Evolutionary conservation across 805 yeast species (phyloP).

Genomic region (Sugiyamaella americana): DNA sequence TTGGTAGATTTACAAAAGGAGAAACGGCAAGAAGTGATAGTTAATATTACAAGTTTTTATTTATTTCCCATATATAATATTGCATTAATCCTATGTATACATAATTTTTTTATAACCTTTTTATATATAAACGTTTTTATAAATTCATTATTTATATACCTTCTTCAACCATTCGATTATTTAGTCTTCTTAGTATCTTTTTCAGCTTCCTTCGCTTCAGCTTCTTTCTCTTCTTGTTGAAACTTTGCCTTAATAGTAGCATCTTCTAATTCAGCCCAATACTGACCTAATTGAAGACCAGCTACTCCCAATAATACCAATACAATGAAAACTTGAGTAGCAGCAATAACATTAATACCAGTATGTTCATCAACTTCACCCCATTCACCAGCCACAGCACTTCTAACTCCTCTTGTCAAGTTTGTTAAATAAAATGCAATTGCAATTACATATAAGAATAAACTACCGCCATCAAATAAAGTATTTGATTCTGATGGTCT

Average conservation of each 20-base stretch:
- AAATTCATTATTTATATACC: constrained; percentile 1
- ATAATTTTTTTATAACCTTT: too few species aligned
- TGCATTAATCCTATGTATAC: too few species aligned
- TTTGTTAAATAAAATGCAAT: constrained; percentile 80
- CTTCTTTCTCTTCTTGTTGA: constrained; percentile 1
- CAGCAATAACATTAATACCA: constrained; percentile 88
- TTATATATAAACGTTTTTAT: too few species aligned
- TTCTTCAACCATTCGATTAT: background rate
- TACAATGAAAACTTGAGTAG: constrained; percentile 72
- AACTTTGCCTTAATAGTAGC: constrained; percentile 10
- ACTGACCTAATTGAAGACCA: constrained; percentile 79
- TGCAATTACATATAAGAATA: constrained; percentile 65
- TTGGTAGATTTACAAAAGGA: background rate
- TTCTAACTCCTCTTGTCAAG: constrained; percentile 69
- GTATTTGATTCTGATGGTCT: constrained; percentile 82
- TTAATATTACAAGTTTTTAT: background rate
- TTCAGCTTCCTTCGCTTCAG: constrained; percentile 5
- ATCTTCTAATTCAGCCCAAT: constrained; percentile 69
- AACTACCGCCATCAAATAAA: constrained; percentile 83
- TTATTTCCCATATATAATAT: background rate
- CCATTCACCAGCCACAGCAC: constrained; percentile 72
- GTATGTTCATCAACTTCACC: constrained; percentile 86
- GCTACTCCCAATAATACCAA: constrained; percentile 71
- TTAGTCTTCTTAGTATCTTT: background rate
- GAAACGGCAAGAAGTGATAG: background rate